Base-by-base conservation (phyloP, 2,329 filamentous ascomycete species). In the Endoconidiophora laricicola region DNA sequence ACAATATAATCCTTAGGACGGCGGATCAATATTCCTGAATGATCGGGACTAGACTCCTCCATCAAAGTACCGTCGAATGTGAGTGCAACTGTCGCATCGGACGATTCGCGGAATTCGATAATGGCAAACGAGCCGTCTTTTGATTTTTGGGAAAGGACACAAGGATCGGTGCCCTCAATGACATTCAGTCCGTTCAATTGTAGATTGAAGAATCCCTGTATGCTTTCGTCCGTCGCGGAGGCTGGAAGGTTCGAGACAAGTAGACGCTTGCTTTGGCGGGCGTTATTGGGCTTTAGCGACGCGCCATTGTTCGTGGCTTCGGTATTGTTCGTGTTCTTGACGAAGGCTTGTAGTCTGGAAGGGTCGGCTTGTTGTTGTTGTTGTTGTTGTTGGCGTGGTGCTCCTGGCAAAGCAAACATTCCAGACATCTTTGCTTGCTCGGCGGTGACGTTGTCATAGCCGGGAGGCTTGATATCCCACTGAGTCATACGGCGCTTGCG, bases 401-500 rank as follows among this genome's bases (percentile, higher is more conserved):
- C 91, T 56, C 91, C 91, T 3, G 91, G 91, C 43, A 99, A 78
- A 54, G 93, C 88, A 70, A 98, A 99, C 91, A 98, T 95, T 69
- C 90, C 83, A 57, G 93, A 98, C 42, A 98, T 74, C 71, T 99
- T 99, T 46, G 91, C 93, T 65, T 98, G 93, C 66, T 98, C 93
- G 20, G 91, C 87, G 2, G 91, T 95, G 56, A 99, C 90, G 65
- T 91, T 94, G 62, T 98, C 93, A 61, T 99, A 99, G 42, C 91
- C 90, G 14, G 87, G 86, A 4, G 91, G 91, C 69, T 98, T 98
- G 65, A 98, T 95, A 64, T 99, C 93, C 91, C 91, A 99, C 66
- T 98, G 93, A 36, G 88, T 96, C 71, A 98, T 70, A 53, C 91
- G 83, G 58, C 93, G 82, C 71, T 88, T 91, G 59, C 90, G 81